These are phyloP conservation scores for Macadamia integrifolia DNA, from an alignment of 164 flowering plant species.

Conservation along the genomic window DNA sequence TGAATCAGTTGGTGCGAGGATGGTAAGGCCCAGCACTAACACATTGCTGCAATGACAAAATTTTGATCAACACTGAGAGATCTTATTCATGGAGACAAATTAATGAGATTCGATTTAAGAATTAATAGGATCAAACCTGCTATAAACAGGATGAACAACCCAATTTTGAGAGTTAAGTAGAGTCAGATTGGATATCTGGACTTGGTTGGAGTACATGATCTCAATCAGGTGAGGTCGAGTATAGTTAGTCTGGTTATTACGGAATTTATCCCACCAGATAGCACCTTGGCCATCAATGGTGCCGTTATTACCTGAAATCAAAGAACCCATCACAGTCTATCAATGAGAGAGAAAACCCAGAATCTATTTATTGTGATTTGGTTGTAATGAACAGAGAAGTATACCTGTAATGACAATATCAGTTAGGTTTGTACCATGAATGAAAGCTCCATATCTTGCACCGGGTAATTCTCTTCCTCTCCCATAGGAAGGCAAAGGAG, in stretches of 20 bases:
- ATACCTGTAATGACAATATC: slow-evolving; percentile 32
- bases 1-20: slow-evolving; percentile 37
- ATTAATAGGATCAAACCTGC: slow-evolving; percentile 17
- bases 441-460: slow-evolving; percentile 19
- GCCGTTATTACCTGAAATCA: slow-evolving; percentile 22
- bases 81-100: no score
- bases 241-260: slow-evolving; percentile 12
- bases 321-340: background rate
- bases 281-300: slow-evolving; percentile 33
- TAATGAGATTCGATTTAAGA: background rate
- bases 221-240: slow-evolving; percentile 30
- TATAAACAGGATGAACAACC: slow-evolving; percentile 28
- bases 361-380: no score
- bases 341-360: no score
- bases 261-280: slow-evolving; percentile 28
- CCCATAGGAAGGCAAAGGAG: slow-evolving; percentile 29
- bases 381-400: no score
- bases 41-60: slow-evolving; percentile 28
- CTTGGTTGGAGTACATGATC: slow-evolving; percentile 22
- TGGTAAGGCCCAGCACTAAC: slow-evolving; percentile 39
- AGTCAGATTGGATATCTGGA: slow-evolving; percentile 31
- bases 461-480: slow-evolving; percentile 25
- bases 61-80: no score
- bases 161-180: slow-evolving; percentile 26
- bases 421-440: slow-evolving; percentile 30